Conservation (phyloP, 2,329 filamentous ascomycete species). For the Fusarium sp. region DNA sequence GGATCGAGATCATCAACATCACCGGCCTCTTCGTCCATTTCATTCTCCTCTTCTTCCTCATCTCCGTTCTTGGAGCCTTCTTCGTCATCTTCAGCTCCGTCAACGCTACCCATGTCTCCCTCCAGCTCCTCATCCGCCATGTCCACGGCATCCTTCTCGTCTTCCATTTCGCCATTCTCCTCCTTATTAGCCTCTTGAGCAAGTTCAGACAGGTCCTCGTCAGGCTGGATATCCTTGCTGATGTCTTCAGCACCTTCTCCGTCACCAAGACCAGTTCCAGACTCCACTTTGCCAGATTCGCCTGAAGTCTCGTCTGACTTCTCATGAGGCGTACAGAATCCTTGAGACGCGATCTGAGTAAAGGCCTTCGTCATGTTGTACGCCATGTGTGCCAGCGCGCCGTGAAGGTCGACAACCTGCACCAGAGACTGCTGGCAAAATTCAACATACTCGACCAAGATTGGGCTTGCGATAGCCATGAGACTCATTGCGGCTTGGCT, state of each 20-base stretch:
- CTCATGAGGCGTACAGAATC: slow-evolving; percentile 92
- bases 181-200: slow-evolving; percentile 85
- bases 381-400: slow-evolving; percentile 77
- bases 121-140: slow-evolving; percentile 94
- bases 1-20: slow-evolving; percentile 92
- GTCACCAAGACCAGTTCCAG: slow-evolving; percentile 92
- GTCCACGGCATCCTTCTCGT: slow-evolving; percentile 88
- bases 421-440: slow-evolving; percentile 70
- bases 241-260: slow-evolving; percentile 97
- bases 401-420: slow-evolving; percentile 73
- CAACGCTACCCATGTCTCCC: slow-evolving; percentile 78
- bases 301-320: slow-evolving; percentile 77
- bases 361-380: slow-evolving; percentile 83
- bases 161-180: slow-evolving; percentile 74
- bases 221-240: slow-evolving; percentile 93
- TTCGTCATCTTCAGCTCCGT: slow-evolving; percentile 71
- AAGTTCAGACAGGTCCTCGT: slow-evolving; percentile 92
- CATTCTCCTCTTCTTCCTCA: slow-evolving; percentile 74
- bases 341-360: slow-evolving; percentile 81
- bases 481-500: slow-evolving; percentile 48
- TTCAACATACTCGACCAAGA: slow-evolving; percentile 78
- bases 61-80: slow-evolving; percentile 71
- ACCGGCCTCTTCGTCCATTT: slow-evolving; percentile 90
- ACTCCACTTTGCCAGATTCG: slow-evolving; percentile 83
- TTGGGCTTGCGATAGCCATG: slow-evolving; percentile 64